Evolutionary conservation across 2,329 filamentous ascomycete species (phyloP).

Genomic region (Chaetomium globosum): DNA sequence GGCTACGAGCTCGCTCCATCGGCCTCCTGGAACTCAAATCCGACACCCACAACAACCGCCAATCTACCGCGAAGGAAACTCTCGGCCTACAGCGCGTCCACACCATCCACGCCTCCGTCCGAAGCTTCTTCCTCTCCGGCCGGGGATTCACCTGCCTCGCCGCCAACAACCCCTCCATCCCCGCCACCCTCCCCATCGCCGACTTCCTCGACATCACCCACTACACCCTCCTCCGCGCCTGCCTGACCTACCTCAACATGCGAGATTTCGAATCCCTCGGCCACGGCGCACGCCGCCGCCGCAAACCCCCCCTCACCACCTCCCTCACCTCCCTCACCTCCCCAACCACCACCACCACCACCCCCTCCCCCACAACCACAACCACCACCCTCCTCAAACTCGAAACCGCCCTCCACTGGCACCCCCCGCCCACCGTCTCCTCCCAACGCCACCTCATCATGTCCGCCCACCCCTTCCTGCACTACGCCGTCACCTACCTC

Average conservation of each 20-base stretch:
- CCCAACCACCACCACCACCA: neutral
- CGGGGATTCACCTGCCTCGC: constrained; percentile 41
- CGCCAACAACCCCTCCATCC: constrained; percentile 22
- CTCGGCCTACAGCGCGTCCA: constrained; percentile 41
- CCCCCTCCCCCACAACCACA: neutral
- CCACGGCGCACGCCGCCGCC: constrained; percentile 20
- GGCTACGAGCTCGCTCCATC: constrained; percentile 41
- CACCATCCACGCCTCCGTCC: constrained; percentile 41
- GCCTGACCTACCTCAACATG: constrained; percentile 43
- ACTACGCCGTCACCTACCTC: constrained; percentile 41
- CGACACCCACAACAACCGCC: constrained; percentile 23
- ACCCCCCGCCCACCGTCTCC: constrained; percentile 20
- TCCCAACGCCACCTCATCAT: constrained; percentile 39
- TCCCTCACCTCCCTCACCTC: constrained; percentile 4
- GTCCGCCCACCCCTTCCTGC: constrained; percentile 41
- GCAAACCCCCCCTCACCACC: neutral
- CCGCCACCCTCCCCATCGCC: constrained; percentile 23
- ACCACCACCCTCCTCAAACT: neutral
- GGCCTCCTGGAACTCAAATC: constrained; percentile 41
- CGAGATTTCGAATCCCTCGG: constrained; percentile 41
- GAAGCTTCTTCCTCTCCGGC: constrained; percentile 41
- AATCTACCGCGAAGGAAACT: constrained; percentile 31
- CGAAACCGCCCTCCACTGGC: neutral
- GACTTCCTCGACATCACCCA: constrained; percentile 40
- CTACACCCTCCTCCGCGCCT: constrained; percentile 40